Evolutionary conservation across 192 early-diverging fungal species (phyloP), one percentile per base, ranked within the genome.

Genomic region (Coemansia sp.): DNA sequence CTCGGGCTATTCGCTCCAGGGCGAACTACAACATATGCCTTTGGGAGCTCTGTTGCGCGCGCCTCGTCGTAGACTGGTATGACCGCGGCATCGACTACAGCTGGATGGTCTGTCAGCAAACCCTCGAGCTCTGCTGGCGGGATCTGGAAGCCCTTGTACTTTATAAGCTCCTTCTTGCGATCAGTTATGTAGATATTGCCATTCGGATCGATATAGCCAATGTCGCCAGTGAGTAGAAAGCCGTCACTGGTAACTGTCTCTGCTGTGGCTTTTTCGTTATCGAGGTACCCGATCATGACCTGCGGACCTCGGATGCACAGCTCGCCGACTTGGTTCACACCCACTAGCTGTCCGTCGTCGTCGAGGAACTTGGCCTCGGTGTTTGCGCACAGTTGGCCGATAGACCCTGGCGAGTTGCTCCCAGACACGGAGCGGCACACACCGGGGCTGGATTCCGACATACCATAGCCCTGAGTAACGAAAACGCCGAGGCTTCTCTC

Each of bases 131-230:
- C 95, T 9, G 95, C 95, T 1, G 95, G 96, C 1, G 95, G 87
- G 27, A 98, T 92, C 82, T 89, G 87, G 75, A 88, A 88, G 9
- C 90, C 88, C 73, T 97, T 96, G 91, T 95, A 96, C 77, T 98
- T 98, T 82, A 96, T 96, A 41, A 97, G 87, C 73, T 96, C 94
- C 85, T 96, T 98, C 41, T 93, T 73, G 34, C 96, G 92, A 67
- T 93, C 92, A 9, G 89, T 86, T 41, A 91, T 86, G 68, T 73
- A 90, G 31, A 89, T 84, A 38, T 89, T 63, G 27, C 89, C 91
- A 5, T 88, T 63, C 44, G 81, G 73, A 69, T 94, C 90, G n/a
- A 91, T 84, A 13, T 87, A 66, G 2, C 87, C 94, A 54, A 98
- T 81, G 76, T 98, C 96, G 3, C 91, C 91, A 12, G 93, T 97